Conservation (phyloP, 495 filamentous ascomycete genomes). For the Podospora comata region DNA sequence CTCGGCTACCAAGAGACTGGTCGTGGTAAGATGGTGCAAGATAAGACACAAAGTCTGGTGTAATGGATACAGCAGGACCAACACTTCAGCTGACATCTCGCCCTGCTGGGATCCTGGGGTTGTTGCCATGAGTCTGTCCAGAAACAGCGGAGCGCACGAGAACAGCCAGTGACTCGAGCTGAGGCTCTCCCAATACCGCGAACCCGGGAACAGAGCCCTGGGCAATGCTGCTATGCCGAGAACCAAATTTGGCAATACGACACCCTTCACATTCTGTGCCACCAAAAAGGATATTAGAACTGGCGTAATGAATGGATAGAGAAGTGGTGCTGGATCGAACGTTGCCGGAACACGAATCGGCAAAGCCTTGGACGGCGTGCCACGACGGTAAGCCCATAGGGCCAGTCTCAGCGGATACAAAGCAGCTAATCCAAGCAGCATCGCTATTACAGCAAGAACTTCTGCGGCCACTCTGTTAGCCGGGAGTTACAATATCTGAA, state of each 20-base stretch:
- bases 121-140: conserved; percentile 33
- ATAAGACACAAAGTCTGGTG: conserved; percentile 76
- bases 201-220: conserved; percentile 62
- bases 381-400: conserved; percentile 40
- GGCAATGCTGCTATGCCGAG: conserved; percentile 79
- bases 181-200: conserved; percentile 49
- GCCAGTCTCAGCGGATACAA: conserved; percentile 49
- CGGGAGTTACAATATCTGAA: background rate
- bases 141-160: conserved; percentile 53
- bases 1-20: conserved; percentile 81
- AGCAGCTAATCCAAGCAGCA: conserved; percentile 28
- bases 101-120: background rate
- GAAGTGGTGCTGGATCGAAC: conserved; percentile 87
- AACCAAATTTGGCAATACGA: conserved; percentile 74
- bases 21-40: conserved; percentile 76
- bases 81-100: conserved; percentile 53
- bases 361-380: conserved; percentile 35
- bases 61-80: conserved; percentile 75
- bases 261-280: conserved; percentile 50
- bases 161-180: conserved; percentile 71
- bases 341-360: conserved; percentile 58
- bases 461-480: conserved; percentile 31
- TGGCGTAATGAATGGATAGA: conserved; percentile 80
- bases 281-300: conserved; percentile 75
- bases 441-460: conserved; percentile 24